Percentiles rank a stretch among this genome's conserved stretches.
Evolutionary conservation across 106 monocot genomes (phyloP).

Genomic region (Xerophyta viscosa): DNA sequence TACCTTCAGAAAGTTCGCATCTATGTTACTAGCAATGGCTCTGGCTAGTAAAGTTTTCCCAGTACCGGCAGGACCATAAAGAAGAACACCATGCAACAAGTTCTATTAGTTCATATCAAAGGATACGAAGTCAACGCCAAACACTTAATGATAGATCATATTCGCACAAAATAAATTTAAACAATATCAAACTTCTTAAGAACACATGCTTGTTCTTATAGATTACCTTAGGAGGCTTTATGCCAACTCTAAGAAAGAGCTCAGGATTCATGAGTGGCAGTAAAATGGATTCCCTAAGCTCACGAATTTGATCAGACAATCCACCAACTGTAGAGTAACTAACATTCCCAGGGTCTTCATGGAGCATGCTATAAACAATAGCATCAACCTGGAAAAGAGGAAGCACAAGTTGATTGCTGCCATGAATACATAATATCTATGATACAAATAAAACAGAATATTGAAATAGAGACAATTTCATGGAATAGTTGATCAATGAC

Average conservation of each 20-base stretch:
- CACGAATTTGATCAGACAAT: constrained; percentile 83
- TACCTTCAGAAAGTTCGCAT: constrained; percentile 97
- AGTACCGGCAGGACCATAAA: constrained; percentile 93
- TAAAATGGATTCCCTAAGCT: constrained; percentile 81
- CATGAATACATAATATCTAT: too few relatives aligned
- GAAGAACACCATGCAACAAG: constrained; percentile 65
- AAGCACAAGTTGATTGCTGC: too few relatives aligned
- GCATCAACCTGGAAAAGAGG: constrained; percentile 67
- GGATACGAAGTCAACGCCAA: neutral
- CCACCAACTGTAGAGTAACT: constrained; percentile 92
- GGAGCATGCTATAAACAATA: constrained; percentile 91
- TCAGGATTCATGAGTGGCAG: constrained; percentile 92
- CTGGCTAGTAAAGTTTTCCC: constrained; percentile 85
- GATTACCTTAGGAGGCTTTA: constrained; percentile 98
- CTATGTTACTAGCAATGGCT: constrained; percentile 92
- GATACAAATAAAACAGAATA: too few relatives aligned
- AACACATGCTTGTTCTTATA: too few relatives aligned
- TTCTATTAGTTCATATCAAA: neutral
- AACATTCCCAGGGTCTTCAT: constrained; percentile 89
- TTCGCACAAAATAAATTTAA: too few relatives aligned
- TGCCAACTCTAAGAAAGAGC: constrained; percentile 79
- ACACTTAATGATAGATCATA: too few relatives aligned
- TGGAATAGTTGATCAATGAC: too few relatives aligned
- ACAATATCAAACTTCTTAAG: too few relatives aligned
- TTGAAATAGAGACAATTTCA: too few relatives aligned